Base-by-base conservation (phyloP, 2,329 filamentous ascomycete genomes). In the Aspergillus udagawae region DNA sequence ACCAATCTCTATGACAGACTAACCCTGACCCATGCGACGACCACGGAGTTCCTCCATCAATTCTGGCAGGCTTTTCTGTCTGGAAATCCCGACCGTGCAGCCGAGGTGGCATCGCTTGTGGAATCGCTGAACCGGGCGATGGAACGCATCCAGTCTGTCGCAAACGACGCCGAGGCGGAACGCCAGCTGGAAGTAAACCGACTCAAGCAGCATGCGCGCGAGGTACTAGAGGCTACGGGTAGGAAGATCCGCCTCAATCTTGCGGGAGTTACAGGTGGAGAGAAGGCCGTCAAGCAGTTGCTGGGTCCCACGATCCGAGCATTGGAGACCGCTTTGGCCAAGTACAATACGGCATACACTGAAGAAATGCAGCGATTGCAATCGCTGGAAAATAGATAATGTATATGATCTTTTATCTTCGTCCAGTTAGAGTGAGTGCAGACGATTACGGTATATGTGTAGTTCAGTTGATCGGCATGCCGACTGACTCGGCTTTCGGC, bases 31-130 rank as follows among this genome's bases (percentile, higher is more conserved):
- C 92, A 97, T 71, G 92, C 92, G 53, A 99, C 94, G 0, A 95
- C 91, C 0, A 88, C 90, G 41, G 94, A 99, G 70, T 99, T 97
- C 68, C 79, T 99, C n/a, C 90, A 93, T 66, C 95, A 97, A 73
- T 99, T 99, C 78, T 99, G 93, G 93, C 83, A 85, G 35, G 86
- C 92, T 0, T 99, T 96, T 69, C 82, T 96, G 27, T 97, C 92
- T 0, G 93, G 92, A 14, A 91, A 97, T 69, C 78, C 90, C 1
- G 87, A 91, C 58, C 87, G 91, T 35, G 90, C 91, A 0, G 82
- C 82, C 45, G 93, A 99, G 74, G 82, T 97, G 14, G 86, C 87
- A 6, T 91, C 90, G 60, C 82, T 97, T 49, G 86, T 89, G 7
- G 90, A 96, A 70, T 93, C 92, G 9, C 81, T 99, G 14, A 84